Percentiles rank a stretch among this genome's conserved stretches.
These are phyloP conservation scores for Peniophora sp. DNA, from an alignment of 1,284 basidiomycete species.

Conservation along the genomic window DNA sequence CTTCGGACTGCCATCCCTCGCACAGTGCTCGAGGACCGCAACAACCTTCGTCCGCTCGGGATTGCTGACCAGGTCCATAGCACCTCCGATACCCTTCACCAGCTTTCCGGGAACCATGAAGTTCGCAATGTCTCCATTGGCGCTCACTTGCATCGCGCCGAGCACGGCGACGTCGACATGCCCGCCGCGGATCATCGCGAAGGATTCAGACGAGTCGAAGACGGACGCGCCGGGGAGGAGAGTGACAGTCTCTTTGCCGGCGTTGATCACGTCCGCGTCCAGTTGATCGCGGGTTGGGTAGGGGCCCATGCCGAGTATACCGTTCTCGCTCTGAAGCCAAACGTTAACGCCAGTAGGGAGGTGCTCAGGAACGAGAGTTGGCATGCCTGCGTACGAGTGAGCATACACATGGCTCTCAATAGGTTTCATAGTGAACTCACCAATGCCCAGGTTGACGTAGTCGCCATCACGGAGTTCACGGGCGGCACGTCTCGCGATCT, in stretches of 20 bases:
- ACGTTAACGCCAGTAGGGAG: constrained; percentile 74
- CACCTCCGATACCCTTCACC: constrained; percentile 63
- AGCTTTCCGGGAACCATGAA: constrained; percentile 97
- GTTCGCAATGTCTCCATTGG: constrained; percentile 92
- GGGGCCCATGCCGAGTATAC: constrained; percentile 91
- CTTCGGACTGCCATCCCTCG: constrained; percentile 83
- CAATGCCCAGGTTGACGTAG: constrained; percentile 68
- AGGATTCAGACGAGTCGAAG: constrained; percentile 90
- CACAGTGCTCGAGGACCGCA: constrained; percentile 85
- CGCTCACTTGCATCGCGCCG: constrained; percentile 88
- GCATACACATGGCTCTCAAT: too few relatives aligned
- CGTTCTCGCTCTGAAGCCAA: constrained; percentile 94
- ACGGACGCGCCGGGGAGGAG: constrained; percentile 87
- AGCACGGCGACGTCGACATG: constrained; percentile 90
- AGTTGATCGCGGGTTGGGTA: constrained; percentile 83
- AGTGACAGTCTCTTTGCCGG: constrained; percentile 94
- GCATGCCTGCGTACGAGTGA: constrained; percentile 48
- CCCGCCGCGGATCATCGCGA: constrained; percentile 93
- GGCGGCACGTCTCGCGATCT: constrained; percentile 82
- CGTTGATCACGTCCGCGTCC: constrained; percentile 92
- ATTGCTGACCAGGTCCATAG: constrained; percentile 95
- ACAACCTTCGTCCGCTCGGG: constrained; percentile 89
- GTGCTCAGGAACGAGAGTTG: constrained; percentile 87
- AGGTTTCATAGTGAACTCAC: too few relatives aligned
- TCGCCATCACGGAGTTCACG: constrained; percentile 88